These are phyloP conservation scores for Penicillium sp. DNA, from an alignment of 2,329 filamentous ascomycete species.

Conservation along the genomic window DNA sequence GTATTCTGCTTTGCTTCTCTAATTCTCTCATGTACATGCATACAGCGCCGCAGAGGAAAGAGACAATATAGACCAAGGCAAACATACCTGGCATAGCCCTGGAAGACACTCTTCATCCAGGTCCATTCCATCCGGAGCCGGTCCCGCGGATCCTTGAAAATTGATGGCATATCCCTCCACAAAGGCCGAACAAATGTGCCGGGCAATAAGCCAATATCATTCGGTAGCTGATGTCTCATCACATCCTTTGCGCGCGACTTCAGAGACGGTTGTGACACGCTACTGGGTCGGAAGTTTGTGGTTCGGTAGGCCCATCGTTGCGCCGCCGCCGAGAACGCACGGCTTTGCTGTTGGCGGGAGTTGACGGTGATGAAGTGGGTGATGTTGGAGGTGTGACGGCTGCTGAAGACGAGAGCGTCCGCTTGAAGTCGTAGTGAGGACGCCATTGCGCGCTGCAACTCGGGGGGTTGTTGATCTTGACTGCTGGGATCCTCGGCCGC, in stretches of 20 bases:
- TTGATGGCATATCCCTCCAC: slow-evolving; percentile 36
- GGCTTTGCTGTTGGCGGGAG: slow-evolving; percentile 27
- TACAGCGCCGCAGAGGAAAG: neutral
- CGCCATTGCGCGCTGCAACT: slow-evolving; percentile 25
- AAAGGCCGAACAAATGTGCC: slow-evolving; percentile 38
- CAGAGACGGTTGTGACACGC: slow-evolving; percentile 32
- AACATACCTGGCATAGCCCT: slow-evolving; percentile 33
- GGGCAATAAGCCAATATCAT: slow-evolving; percentile 43
- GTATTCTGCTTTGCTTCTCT: too few species aligned
- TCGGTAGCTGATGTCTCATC: slow-evolving; percentile 30
- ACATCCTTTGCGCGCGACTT: slow-evolving; percentile 29
- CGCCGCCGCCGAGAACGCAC: slow-evolving; percentile 31
- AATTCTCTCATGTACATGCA: neutral
- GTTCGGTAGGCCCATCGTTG: slow-evolving; percentile 19
- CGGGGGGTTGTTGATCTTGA: neutral
- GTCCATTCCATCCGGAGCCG: slow-evolving; percentile 38
- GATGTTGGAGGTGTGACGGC: slow-evolving; percentile 14
- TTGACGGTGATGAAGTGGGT: slow-evolving; percentile 10
- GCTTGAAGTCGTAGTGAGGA: slow-evolving; percentile 24
- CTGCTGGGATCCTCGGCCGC: neutral
- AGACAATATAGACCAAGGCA: neutral
- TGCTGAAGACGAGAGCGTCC: slow-evolving; percentile 16
- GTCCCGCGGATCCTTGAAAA: slow-evolving; percentile 34
- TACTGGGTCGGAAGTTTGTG: slow-evolving; percentile 15
- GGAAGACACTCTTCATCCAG: slow-evolving; percentile 30